These are phyloP conservation scores for Aspergillus udagawae DNA, from an alignment of 2,329 filamentous ascomycete genomes.

Conservation along the genomic window DNA sequence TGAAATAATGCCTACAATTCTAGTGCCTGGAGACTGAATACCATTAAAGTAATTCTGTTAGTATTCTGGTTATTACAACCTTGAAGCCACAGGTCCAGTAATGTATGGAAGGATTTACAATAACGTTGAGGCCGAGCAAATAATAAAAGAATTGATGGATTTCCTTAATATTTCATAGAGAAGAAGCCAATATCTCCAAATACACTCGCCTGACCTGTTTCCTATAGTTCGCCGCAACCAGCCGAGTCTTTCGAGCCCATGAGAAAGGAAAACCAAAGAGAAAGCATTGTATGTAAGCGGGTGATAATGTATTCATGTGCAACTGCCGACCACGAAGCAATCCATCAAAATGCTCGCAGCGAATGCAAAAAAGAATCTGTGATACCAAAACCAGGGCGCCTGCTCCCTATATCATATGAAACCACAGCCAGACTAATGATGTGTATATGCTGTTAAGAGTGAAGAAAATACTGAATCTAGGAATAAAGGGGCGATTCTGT, in stretches of 20 bases:
- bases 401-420: constrained; percentile 21
- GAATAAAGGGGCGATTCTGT: neutral
- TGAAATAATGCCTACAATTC: neutral
- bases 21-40: neutral
- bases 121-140: neutral
- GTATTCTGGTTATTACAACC: neutral
- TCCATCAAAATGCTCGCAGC: constrained; percentile 10
- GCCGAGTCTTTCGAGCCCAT: neutral
- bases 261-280: constrained; percentile 2
- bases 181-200: neutral
- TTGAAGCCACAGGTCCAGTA: no score
- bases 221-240: neutral
- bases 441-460: constrained; percentile 18
- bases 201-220: neutral
- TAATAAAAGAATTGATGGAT: neutral
- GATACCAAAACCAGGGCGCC: constrained; percentile 20
- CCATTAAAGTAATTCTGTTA: neutral
- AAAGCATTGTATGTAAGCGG: neutral
- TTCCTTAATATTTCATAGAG: neutral
- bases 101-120: neutral
- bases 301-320: constrained; percentile 7
- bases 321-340: constrained; percentile 5
- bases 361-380: constrained; percentile 13
- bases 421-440: constrained; percentile 12
- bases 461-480: constrained; percentile 2